A percentile compares a stretch with the other conserved stretches of the same genome.
Conservation (phyloP, 495 filamentous ascomycete genomes). For the Neurospora intermedia region DNA sequence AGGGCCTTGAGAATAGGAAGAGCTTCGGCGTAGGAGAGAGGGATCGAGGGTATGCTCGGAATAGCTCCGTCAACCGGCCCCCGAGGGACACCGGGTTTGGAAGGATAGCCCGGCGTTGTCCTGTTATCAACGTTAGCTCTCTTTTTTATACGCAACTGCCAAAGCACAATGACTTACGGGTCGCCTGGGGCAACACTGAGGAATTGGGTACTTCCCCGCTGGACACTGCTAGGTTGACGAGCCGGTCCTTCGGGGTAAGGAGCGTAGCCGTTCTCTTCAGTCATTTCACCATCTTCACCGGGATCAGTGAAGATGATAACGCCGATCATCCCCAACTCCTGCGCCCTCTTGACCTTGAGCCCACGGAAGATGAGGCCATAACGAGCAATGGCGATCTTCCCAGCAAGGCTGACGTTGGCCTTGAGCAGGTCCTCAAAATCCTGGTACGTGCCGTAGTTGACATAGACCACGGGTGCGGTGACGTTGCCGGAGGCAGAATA, state of each 20-base stretch:
- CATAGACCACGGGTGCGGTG: constrained; percentile 66
- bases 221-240: constrained; percentile 77
- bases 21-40: constrained; percentile 80
- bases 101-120: constrained; percentile 90
- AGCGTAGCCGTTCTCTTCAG: constrained; percentile 68
- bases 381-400: constrained; percentile 79
- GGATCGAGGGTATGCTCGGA: constrained; percentile 82
- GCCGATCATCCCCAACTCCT: constrained; percentile 86
- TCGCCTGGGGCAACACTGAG: constrained; percentile 56
- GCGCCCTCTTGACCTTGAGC: constrained; percentile 84
- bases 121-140: constrained; percentile 13
- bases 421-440: constrained; percentile 78
- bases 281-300: constrained; percentile 74
- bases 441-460: constrained; percentile 75
- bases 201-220: constrained; percentile 84
- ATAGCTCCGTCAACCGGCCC: constrained; percentile 55
- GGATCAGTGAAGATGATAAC: constrained; percentile 81
- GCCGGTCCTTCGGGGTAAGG: constrained; percentile 83
- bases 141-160: no score
- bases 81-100: constrained; percentile 78
- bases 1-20: constrained; percentile 77
- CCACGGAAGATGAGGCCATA: constrained; percentile 86
- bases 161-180: constrained; percentile 31
- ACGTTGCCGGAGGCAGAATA: constrained; percentile 90
- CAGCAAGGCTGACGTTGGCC: constrained; percentile 63